Conservation (phyloP, 2,329 filamentous ascomycete genomes). For the Cordyceps farinosa region DNA sequence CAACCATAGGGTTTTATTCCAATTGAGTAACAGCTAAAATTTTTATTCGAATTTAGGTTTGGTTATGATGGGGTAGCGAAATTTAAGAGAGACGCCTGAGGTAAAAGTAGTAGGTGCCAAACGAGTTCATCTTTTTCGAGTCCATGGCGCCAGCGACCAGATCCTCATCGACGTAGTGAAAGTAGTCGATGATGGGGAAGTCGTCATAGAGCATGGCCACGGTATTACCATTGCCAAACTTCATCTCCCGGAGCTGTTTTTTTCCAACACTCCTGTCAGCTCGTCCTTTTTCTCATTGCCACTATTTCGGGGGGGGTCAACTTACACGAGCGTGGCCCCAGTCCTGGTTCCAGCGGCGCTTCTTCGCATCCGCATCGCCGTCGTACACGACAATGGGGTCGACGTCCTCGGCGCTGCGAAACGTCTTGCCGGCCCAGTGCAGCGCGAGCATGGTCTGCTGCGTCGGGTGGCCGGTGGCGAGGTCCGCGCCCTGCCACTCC, state of each 20-base stretch:
- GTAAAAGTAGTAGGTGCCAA: not conserved
- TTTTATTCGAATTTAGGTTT: no score
- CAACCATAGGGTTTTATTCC: no score
- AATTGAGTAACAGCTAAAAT: no score
- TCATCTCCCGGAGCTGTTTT: not conserved
- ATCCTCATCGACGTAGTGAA: conserved; percentile 4
- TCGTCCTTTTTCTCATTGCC: not conserved
- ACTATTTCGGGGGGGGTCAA: not conserved
- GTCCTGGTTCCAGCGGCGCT: not conserved
- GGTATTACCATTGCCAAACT: not conserved
- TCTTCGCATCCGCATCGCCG: not conserved
- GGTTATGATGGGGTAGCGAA: no score
- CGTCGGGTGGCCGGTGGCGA: not conserved
- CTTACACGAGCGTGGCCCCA: not conserved
- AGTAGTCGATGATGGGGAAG: conserved; percentile 2
- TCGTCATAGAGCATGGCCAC: not conserved
- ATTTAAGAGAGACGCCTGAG: not conserved
- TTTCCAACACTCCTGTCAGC: not conserved
- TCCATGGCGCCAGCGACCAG: not conserved
- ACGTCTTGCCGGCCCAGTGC: not conserved
- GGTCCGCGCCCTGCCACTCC: not conserved
- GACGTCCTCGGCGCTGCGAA: conserved; percentile 1
- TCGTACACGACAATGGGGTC: conserved; percentile 1
- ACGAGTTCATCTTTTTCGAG: not conserved
- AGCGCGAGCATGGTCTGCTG: not conserved